Base-by-base conservation (phyloP, 192 early-diverging fungal genomes). In the Allomyces javanicus region DNA sequence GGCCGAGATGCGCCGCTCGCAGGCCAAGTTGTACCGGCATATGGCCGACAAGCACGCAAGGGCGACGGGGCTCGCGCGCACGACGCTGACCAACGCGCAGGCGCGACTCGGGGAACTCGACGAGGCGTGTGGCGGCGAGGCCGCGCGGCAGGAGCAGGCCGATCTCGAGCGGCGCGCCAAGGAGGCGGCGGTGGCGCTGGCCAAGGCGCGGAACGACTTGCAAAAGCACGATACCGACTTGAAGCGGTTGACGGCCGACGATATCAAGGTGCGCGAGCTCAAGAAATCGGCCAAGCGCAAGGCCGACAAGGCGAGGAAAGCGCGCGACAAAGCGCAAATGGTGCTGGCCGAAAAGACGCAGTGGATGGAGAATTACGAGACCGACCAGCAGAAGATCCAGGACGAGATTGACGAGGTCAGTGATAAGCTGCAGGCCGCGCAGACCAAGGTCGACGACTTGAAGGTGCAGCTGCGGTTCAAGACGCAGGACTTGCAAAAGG, bases 381-480 rank as follows among this genome's bases (percentile, higher is more conserved):
- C 71, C 17, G 89, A 88, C 65, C 66, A 87, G 21, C 67, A 70
- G 21, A 82, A 79, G 44, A 79, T 78, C 11, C 72, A 77, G 23
- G 63, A 61, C 25, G 89, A 94, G 64, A 62, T 85, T 1, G 79
- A 76, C 50, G 76, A 79, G 11, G 77, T 93, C 21, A 85, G 84
- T 65, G 77, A 72, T 33, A 77, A 83, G 9, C 67, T 92, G 33
- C 77, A 72, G 12, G 71, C 17, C 17, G 92, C 93, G 66, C 86
- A 92, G 61, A 73, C 71, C 12, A 73, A 73, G 63, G 73, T 98
- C 61, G 89, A 92, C 63, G 77, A 84, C 26, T 92, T 98, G 65
- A 78, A 79, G 44, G 79, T 66, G 11, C 62, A 23, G 65, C 14
- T 65, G 40, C 55, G 26, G 78, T 80, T 87, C 45, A 97, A 97